Conservation (phyloP, 345 rosid species). For the Limnanthes douglasii region DNA sequence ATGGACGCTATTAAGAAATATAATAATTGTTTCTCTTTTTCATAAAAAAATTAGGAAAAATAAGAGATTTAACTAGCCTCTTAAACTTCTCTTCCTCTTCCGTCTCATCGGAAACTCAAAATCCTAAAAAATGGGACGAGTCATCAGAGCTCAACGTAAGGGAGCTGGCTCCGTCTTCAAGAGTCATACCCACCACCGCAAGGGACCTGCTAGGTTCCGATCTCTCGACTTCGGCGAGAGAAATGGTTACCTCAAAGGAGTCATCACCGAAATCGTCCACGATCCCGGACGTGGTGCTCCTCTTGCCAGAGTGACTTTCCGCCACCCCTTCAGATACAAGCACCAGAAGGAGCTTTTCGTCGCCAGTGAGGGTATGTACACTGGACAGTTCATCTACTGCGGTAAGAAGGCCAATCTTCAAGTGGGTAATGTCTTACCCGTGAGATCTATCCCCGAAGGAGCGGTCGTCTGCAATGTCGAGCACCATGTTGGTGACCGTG, state of each 20-base stretch:
- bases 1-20: too few species aligned
- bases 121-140: slow-evolving; percentile 84
- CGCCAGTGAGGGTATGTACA: slow-evolving; percentile 50
- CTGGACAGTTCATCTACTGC: slow-evolving; percentile 43
- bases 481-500: slow-evolving; percentile 65
- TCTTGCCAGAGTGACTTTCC: slow-evolving; percentile 44
- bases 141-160: slow-evolving; percentile 62
- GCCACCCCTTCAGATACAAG: slow-evolving; percentile 61
- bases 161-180: slow-evolving; percentile 74
- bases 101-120: too few species aligned
- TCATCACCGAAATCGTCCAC: slow-evolving; percentile 55
- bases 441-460: slow-evolving; percentile 58
- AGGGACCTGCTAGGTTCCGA: slow-evolving; percentile 63
- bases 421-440: slow-evolving; percentile 41
- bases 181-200: slow-evolving; percentile 63
- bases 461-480: slow-evolving; percentile 66
- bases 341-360: slow-evolving; percentile 66
- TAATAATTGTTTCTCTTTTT: too few species aligned
- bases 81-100: too few species aligned
- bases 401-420: slow-evolving; percentile 36
- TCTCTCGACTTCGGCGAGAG: slow-evolving; percentile 61
- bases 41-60: too few species aligned
- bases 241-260: slow-evolving; percentile 52
- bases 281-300: slow-evolving; percentile 74
- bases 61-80: too few species aligned